A percentile compares a stretch with the other conserved stretches of the same genome.
phyloP scores from a whole-genome alignment of 2,329 filamentous ascomycete genomes.

The Colletotrichum destructivum region DNA sequence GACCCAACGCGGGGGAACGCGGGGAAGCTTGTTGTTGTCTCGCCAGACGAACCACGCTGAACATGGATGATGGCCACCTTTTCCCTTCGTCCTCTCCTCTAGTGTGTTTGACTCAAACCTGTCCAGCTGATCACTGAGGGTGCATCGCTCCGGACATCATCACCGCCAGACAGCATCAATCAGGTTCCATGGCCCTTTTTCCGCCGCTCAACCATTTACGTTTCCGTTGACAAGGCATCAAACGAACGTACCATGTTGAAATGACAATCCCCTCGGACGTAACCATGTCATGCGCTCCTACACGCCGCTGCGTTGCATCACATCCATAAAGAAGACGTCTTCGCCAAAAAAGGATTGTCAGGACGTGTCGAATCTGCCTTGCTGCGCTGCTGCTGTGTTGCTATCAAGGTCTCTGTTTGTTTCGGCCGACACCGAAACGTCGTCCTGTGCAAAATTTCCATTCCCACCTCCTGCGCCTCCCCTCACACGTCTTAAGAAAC shows the following conservation, averaged over 20 bases:
- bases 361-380: background rate
- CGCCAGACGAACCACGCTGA: background rate
- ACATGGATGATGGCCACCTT: background rate
- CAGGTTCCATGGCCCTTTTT: background rate
- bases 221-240: background rate
- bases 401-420: background rate
- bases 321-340: background rate
- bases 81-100: background rate
- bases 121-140: conserved; percentile 8
- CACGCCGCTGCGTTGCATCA: background rate
- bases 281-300: background rate
- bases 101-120: background rate
- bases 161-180: background rate
- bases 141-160: background rate
- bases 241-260: background rate
- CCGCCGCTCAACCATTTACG: background rate
- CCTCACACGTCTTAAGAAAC: too few relatives aligned
- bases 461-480: background rate
- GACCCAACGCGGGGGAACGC: conserved; percentile 2
- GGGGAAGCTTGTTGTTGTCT: conserved; percentile 12
- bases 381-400: background rate
- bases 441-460: too few relatives aligned
- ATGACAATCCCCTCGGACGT: background rate
- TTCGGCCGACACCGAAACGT: too few relatives aligned
- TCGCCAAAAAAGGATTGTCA: background rate